Conservation (phyloP, 2,329 filamentous ascomycete species). For the Claviceps spartinae region DNA sequence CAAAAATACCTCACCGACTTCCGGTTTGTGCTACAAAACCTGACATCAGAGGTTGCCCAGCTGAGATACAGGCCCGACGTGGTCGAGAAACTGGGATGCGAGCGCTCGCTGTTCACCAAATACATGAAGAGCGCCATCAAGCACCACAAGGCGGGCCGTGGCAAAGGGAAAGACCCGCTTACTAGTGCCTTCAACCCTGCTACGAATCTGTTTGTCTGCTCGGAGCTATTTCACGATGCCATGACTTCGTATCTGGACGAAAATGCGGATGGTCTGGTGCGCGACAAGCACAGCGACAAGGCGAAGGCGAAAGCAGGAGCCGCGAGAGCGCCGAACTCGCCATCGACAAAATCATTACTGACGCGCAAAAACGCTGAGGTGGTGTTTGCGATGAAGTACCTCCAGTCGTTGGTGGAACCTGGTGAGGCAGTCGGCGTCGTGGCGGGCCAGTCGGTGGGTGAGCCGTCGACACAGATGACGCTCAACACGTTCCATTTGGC, state of each 20-base stretch:
- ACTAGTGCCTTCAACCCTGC: slow-evolving; percentile 61
- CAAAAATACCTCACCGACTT: slow-evolving; percentile 86
- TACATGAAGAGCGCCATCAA: slow-evolving; percentile 75
- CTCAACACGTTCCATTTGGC: slow-evolving; percentile 99
- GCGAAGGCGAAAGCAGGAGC: slow-evolving; percentile 6
- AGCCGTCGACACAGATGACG: slow-evolving; percentile 98
- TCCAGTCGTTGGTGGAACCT: slow-evolving; percentile 82
- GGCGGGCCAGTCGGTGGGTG: slow-evolving; percentile 89
- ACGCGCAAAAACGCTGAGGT: slow-evolving; percentile 66
- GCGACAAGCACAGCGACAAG: slow-evolving; percentile 26
- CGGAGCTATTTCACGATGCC: slow-evolving; percentile 66
- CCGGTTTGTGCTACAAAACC: slow-evolving; percentile 77
- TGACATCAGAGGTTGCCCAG: slow-evolving; percentile 64
- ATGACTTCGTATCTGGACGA: slow-evolving; percentile 66
- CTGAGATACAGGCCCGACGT: slow-evolving; percentile 50
- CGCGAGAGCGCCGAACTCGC: not conserved
- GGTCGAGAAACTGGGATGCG: slow-evolving; percentile 31
- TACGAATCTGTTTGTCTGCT: slow-evolving; percentile 71
- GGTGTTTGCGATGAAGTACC: slow-evolving; percentile 82
- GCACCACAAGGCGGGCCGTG: slow-evolving; percentile 43
- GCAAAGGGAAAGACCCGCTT: slow-evolving; percentile 59
- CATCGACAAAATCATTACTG: slow-evolving; percentile 24
- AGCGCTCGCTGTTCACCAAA: slow-evolving; percentile 50
- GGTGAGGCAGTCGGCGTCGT: slow-evolving; percentile 96
- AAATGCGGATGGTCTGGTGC: slow-evolving; percentile 52